A percentile compares a stretch with the other conserved stretches of the same genome.
Evolutionary conservation across 805 yeast species (phyloP).

Genomic region (Saccharomycopsis malanga): DNA sequence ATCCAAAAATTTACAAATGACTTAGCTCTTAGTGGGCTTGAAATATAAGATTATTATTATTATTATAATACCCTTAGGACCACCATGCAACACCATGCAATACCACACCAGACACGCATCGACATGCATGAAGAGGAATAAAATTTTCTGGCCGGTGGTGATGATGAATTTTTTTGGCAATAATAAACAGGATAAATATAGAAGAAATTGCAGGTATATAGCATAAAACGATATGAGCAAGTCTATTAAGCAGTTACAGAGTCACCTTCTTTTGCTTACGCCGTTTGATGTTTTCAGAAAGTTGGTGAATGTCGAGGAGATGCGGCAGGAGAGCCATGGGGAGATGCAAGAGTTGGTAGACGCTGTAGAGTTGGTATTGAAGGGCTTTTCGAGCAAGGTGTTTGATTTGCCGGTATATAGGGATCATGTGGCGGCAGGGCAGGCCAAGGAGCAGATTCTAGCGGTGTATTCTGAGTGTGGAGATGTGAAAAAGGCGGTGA

Average conservation of each 20-base stretch:
- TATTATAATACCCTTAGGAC: too few relatives aligned
- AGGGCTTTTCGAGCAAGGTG: slow-evolving; percentile 24
- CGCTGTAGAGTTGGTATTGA: slow-evolving; percentile 19
- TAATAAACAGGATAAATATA: too few relatives aligned
- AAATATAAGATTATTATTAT: too few relatives aligned
- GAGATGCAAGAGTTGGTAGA: slow-evolving; percentile 1
- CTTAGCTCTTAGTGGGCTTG: too few relatives aligned
- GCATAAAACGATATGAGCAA: too few relatives aligned
- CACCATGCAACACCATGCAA: too few relatives aligned
- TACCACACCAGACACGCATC: too few relatives aligned
- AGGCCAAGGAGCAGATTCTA: background rate
- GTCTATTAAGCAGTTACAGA: slow-evolving; percentile 5
- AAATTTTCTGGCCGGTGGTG: too few relatives aligned
- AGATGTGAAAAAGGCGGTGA: background rate
- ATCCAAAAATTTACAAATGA: too few relatives aligned
- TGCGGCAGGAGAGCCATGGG: slow-evolving; percentile 16
- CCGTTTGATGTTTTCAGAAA: slow-evolving; percentile 10
- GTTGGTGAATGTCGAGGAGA: slow-evolving; percentile 3
- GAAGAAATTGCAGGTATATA: too few relatives aligned
- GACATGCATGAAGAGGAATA: too few relatives aligned
- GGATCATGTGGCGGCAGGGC: slow-evolving; percentile 11
- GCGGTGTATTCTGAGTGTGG: background rate
- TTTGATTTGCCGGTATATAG: slow-evolving; percentile 7
- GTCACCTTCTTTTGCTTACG: slow-evolving; percentile 8
- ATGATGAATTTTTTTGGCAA: too few relatives aligned